Base-by-base conservation (phyloP, 73 alveolate species). In the Paramecium tetraurelia region DNA sequence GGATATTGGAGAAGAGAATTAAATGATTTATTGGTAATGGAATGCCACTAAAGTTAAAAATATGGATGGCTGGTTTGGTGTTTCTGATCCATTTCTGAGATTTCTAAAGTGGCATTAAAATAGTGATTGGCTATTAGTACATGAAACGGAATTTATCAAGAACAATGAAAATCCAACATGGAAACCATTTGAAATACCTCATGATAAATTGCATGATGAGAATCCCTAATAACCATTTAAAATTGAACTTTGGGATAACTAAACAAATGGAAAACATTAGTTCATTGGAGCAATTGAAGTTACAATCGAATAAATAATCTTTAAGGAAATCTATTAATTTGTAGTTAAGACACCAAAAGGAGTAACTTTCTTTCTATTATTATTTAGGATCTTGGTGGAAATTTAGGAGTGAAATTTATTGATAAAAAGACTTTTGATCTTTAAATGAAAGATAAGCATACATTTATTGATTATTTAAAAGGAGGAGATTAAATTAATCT, bases 381-480 rank as follows among this genome's bases (percentile, higher is more conserved):
- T 93, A 31, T 75, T 93, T 41, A 94, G 98, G 95, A 92, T 93
- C 21, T 31, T 48, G 44, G 85, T 38, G 94, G 94, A 1, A 35
- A 33, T 41, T 53, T 63, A 71, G 33, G 33, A 35, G 46, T 38
- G 4, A 75, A 38, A 38, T 75, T 22, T 21, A 12, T 38, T 21
- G 46, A 21, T 2, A 36, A 40, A 3, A 40, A 40, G 10, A 7
- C 4, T 40, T 7, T 40, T 0, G 48, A 0, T 40, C 10, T 7
- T 7, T 40, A 7, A 40, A 40, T 40, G 48, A 2, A 0, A 2
- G 48, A 40, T 40, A 7, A 35, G n/a, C 86, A 84, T 36, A n/a
- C 95, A 20, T 96, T 96, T 90, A n/a, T 96, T 58, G 98, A 96
- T 86, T 96, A 92, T 87, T 58, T 96, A 31, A 92, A 84, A 59